Percentiles rank a stretch among this genome's conserved stretches.
phyloP scores from a whole-genome alignment of 805 yeast genomes.

The Zygosaccharomyces siamensis region DNA sequence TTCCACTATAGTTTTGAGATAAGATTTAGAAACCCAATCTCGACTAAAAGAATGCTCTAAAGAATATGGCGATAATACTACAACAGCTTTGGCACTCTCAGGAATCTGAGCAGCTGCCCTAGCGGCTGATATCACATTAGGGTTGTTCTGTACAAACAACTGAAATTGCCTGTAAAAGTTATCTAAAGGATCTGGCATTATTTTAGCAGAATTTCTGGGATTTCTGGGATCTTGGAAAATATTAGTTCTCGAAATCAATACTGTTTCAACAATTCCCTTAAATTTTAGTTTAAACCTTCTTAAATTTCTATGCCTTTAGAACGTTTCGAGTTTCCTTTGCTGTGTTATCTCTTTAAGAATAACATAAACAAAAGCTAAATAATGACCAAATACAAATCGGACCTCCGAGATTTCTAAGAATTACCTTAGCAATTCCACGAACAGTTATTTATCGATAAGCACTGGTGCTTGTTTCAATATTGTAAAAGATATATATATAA shows the following conservation, averaged over 20 bases:
- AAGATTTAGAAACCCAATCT: conserved; percentile 67
- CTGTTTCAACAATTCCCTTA: not conserved
- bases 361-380: conserved; percentile 5
- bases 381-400: not conserved
- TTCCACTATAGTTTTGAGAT: conserved; percentile 67
- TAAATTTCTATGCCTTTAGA: conserved; percentile 1
- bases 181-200: conserved; percentile 31
- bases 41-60: conserved; percentile 70
- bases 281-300: not conserved
- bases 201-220: conserved; percentile 10
- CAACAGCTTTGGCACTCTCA: conserved; percentile 47
- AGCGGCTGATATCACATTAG: conserved; percentile 35
- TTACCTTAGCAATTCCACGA: not conserved
- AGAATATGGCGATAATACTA: conserved; percentile 65
- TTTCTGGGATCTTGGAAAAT: not conserved
- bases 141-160: conserved; percentile 39
- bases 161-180: conserved; percentile 42
- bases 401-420: not conserved
- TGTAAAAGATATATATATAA: not conserved
- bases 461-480: not conserved
- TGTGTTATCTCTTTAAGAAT: conserved; percentile 6
- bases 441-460: not conserved
- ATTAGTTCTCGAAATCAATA: no score
- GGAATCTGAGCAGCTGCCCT: conserved; percentile 34
- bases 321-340: conserved; percentile 2